Base-by-base conservation (phyloP, 176 grass and related monocot genomes). In the Rhynchospora tenuis region DNA sequence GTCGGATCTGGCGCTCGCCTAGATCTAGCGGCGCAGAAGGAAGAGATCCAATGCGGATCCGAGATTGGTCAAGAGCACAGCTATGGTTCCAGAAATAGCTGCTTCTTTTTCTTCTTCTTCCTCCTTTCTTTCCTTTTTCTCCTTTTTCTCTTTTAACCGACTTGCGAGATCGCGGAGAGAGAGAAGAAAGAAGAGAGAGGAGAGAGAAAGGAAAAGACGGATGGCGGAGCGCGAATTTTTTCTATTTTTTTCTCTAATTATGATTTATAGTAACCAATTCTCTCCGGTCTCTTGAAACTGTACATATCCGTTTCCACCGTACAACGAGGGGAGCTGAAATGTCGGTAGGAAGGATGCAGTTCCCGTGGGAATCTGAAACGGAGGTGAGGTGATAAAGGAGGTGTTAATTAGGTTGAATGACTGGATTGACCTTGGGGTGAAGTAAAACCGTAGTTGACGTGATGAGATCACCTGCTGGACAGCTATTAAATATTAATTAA, bases 201-300 rank as follows among this genome's bases (percentile, higher is more conserved):
- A 72, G 64, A 31, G 27, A 48, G 58, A 75, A 9, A 54, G 88
- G 16, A 46, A 52, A 23, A 10, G 70, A 89, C 55, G 88, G 90
- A 85, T 91, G 88, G 87, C 76, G 87, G 80, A 94, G 90, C 90
- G 87, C 88, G 52, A 92, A 92, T 89, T 85, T 81, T 92, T 60
- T 84, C 62, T 69, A n/a, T 87, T 89, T 84, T 74, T 82, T 45
- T 54, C 60, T 4, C 45, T 31, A 3, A 20, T 45, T 7, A 6
- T n/a, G 0, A 56, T 48, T 65, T 65, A 65, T 67, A 80, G 27
- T 7, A 59, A 60, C 80, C 12, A 11, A 65, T 43, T 16, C 20
- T 66, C 61, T 6, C 80, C 80, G 51, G 59, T 65, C 22, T 5
- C 5, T 64, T 12, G 0, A 15, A 43, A 82, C 60, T 63, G 59